Evolutionary conservation across 441 rosid genomes (phyloP).

Genomic region (Arabidopsis lyrata): DNA sequence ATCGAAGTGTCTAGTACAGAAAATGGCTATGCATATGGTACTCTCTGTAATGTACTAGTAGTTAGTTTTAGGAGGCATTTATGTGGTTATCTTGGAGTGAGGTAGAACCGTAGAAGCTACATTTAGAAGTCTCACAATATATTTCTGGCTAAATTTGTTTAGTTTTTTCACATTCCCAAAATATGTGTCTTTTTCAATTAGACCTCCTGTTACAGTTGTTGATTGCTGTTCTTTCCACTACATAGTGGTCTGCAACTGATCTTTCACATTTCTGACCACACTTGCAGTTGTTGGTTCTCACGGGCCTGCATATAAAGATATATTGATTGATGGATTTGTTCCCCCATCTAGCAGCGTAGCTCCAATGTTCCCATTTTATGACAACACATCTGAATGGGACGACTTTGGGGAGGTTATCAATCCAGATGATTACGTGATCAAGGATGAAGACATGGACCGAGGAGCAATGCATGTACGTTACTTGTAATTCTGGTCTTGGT

Average conservation of each 20-base stretch:
- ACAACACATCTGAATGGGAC: constrained; percentile 85
- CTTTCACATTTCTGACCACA: constrained; percentile 35
- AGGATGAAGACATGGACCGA: constrained; percentile 89
- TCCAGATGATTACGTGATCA: constrained; percentile 91
- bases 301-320: constrained; percentile 71
- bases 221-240: constrained; percentile 1
- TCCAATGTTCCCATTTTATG: constrained; percentile 96
- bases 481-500: constrained; percentile 33
- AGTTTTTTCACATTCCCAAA: constrained; percentile 21
- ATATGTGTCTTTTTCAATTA: constrained; percentile 8
- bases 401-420: constrained; percentile 97
- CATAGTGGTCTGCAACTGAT: constrained; percentile 34
- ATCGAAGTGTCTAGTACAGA: constrained; percentile 15
- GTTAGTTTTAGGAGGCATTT: constrained; percentile 26
- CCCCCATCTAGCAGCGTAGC: constrained; percentile 83
- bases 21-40: constrained; percentile 7
- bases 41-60: constrained; percentile 30
- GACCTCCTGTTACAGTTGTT: constrained; percentile 8
- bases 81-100: background rate
- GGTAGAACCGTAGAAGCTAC: no score
- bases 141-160: background rate
- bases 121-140: constrained; percentile 28
- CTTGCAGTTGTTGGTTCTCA: constrained; percentile 63
- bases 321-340: constrained; percentile 93
- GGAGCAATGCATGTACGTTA: constrained; percentile 69